A percentile compares a stretch with the other conserved stretches of the same genome.
phyloP scores from a whole-genome alignment of 2,329 filamentous ascomycete genomes.

The Penicillium brasilianum region DNA sequence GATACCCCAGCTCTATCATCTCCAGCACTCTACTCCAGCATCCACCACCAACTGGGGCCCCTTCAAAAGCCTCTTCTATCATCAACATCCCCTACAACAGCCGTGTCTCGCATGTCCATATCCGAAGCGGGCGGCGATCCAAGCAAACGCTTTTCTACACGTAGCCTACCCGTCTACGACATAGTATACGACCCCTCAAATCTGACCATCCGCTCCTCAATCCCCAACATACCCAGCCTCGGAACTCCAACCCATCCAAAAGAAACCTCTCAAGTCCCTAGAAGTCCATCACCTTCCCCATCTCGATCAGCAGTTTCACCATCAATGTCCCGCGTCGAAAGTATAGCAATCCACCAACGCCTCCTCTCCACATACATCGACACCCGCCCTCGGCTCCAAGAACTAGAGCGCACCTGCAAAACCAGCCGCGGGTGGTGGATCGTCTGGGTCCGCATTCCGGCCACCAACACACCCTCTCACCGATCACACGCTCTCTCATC shows the following conservation, averaged over 20 bases:
- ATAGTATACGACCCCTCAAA: constrained; percentile 65
- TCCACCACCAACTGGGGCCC: constrained; percentile 56
- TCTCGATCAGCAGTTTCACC: constrained; percentile 47
- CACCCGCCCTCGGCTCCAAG: constrained; percentile 53
- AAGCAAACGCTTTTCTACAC: constrained; percentile 35
- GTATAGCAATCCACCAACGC: constrained; percentile 65
- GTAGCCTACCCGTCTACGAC: constrained; percentile 59
- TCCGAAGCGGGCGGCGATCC: constrained; percentile 41
- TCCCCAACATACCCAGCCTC: constrained; percentile 67
- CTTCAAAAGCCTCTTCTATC: constrained; percentile 52
- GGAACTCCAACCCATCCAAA: constrained; percentile 38
- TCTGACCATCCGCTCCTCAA: constrained; percentile 63
- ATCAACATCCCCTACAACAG: constrained; percentile 53
- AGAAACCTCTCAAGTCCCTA: constrained; percentile 33
- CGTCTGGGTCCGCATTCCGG: constrained; percentile 64
- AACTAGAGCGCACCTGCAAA: constrained; percentile 66
- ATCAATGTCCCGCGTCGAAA: constrained; percentile 62
- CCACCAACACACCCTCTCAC: constrained; percentile 14
- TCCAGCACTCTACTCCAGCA: constrained; percentile 52
- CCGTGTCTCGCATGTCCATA: constrained; percentile 44
- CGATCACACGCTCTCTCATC: constrained; percentile 17
- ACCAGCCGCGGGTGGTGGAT: constrained; percentile 71
- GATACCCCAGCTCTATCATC: constrained; percentile 48
- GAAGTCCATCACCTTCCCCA: constrained; percentile 63
- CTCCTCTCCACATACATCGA: constrained; percentile 62